phyloP scores from a whole-genome alignment of 345 rosid species.

The Citrus medica region DNA sequence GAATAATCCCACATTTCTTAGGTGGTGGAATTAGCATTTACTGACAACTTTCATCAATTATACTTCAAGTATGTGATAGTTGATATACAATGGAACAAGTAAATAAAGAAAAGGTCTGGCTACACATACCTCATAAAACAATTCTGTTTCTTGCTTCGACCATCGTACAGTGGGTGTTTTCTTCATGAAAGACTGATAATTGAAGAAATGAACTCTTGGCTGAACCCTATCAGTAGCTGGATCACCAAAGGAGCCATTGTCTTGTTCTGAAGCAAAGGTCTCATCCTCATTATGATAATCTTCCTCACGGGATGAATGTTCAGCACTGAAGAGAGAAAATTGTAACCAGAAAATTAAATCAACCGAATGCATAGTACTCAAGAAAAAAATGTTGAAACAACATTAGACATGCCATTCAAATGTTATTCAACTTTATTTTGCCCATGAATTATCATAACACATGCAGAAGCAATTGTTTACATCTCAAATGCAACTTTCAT shows the following conservation, averaged over 20 bases:
- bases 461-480: not conserved
- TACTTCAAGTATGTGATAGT: too few relatives aligned
- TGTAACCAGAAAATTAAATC: constrained; percentile 4
- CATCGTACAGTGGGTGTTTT: constrained; percentile 58
- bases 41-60: not conserved
- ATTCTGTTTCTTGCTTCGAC: constrained; percentile 79
- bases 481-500: not conserved
- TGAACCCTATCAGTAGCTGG: constrained; percentile 16
- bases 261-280: constrained; percentile 34
- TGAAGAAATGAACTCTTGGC: constrained; percentile 33
- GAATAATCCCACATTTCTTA: not conserved
- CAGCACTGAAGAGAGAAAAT: constrained; percentile 33
- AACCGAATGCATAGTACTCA: not conserved
- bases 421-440: not conserved
- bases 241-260: constrained; percentile 13
- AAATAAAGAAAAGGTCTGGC: not conserved
- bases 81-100: not conserved
- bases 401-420: not conserved
- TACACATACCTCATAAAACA: constrained; percentile 64
- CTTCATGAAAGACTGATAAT: constrained; percentile 70
- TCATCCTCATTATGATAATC: constrained; percentile 36
- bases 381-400: not conserved
- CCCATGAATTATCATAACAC: not conserved
- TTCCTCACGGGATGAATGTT: constrained; percentile 29
- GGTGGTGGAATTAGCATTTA: not conserved